A percentile compares a stretch with the other conserved stretches of the same genome.
These are phyloP conservation scores for Nicotiana noctiflora DNA, from an alignment of 257 asterid species.

Conservation along the genomic window DNA sequence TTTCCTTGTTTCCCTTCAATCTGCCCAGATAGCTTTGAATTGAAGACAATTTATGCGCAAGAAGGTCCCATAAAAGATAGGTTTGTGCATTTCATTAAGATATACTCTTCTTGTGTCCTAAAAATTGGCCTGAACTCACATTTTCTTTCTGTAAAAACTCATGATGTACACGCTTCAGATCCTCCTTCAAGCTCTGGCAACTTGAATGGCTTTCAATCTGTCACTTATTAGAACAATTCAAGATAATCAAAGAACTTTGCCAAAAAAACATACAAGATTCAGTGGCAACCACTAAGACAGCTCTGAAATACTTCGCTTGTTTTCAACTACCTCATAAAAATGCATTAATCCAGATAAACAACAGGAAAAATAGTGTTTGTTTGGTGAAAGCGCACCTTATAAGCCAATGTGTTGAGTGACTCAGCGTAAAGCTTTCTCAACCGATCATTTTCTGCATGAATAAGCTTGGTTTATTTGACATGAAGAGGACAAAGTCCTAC, in stretches of 20 bases:
- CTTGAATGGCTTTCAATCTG: constrained; percentile 29
- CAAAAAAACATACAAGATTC: background rate
- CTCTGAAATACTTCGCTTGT: background rate
- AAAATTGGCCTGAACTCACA: constrained; percentile 13
- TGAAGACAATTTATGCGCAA: background rate
- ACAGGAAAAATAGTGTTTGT: background rate
- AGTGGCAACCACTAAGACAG: background rate
- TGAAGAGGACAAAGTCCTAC: background rate
- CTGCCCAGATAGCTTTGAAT: background rate
- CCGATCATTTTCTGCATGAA: constrained; percentile 30
- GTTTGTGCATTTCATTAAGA: background rate
- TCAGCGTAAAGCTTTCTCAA: constrained; percentile 21
- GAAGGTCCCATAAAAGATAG: background rate
- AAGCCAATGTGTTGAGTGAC: constrained; percentile 18
- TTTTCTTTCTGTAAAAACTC: constrained; percentile 25
- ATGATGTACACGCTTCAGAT: constrained; percentile 20
- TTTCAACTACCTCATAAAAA: background rate
- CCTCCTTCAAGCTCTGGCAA: constrained; percentile 31
- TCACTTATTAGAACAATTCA: background rate
- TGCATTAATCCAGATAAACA: background rate
- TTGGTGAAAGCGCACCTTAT: constrained; percentile 17
- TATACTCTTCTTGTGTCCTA: background rate
- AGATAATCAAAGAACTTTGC: background rate
- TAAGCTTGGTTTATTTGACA: background rate
- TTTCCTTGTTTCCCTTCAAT: background rate